phyloP scores from a whole-genome alignment of 2,329 filamentous ascomycete species.

The Plenodomus biglobosus region DNA sequence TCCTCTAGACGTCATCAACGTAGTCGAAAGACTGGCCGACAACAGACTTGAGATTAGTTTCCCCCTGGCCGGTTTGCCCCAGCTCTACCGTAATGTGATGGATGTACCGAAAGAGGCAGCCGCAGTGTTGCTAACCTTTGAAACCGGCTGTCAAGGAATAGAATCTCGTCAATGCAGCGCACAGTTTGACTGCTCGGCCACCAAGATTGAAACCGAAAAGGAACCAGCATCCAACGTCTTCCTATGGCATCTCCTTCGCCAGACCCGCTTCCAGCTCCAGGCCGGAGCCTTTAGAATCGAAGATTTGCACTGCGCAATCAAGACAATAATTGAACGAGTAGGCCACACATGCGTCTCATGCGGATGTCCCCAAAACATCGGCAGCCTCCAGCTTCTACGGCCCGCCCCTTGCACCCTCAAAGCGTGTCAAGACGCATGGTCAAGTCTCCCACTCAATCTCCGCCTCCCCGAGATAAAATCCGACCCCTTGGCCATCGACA shows the following conservation, averaged over 20 bases:
- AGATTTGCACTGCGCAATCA: slow-evolving; percentile 18
- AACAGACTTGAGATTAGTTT: slow-evolving; percentile 36
- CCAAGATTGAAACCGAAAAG: slow-evolving; percentile 13
- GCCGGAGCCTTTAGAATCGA: slow-evolving; percentile 11
- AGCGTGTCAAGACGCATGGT: slow-evolving; percentile 27
- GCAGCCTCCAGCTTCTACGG: slow-evolving; percentile 22
- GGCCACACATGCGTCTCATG: slow-evolving; percentile 30
- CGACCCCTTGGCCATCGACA: slow-evolving; percentile 35
- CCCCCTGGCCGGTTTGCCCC: slow-evolving; percentile 21
- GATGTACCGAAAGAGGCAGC: slow-evolving; percentile 15
- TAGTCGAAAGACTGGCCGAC: slow-evolving; percentile 27
- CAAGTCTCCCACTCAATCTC: slow-evolving; percentile 27
- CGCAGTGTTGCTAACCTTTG: neutral
- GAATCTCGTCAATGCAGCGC: slow-evolving; percentile 5
- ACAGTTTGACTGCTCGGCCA: slow-evolving; percentile 29
- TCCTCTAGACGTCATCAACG: slow-evolving; percentile 22
- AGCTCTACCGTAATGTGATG: slow-evolving; percentile 29
- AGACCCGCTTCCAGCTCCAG: slow-evolving; percentile 19
- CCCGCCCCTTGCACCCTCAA: slow-evolving; percentile 23
- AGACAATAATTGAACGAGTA: slow-evolving; percentile 10
- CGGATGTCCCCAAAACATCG: slow-evolving; percentile 16
- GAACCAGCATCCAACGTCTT: slow-evolving; percentile 12
- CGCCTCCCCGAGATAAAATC: slow-evolving; percentile 35
- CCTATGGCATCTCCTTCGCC: slow-evolving; percentile 30
- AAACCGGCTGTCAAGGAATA: neutral